A percentile compares a stretch with the other conserved stretches of the same genome.
Evolutionary conservation across 2,329 filamentous ascomycete species (phyloP).

Genomic region (Penicillium verrucosum): DNA sequence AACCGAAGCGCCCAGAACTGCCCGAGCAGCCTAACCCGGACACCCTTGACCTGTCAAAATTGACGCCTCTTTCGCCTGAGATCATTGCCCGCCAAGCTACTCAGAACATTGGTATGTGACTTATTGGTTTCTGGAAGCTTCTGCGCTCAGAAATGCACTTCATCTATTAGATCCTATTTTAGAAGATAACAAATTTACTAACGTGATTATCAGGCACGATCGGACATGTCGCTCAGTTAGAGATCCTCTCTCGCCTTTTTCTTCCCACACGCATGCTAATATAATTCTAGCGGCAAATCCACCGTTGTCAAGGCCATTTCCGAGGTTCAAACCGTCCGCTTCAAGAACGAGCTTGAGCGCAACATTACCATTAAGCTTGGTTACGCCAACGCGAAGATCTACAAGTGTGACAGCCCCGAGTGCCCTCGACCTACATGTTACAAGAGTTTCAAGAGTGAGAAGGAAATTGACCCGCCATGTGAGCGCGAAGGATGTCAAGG

Average conservation of each 20-base stretch:
- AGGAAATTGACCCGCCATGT: slow-evolving; percentile 94
- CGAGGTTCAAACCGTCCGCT: slow-evolving; percentile 95
- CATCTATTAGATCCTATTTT: not conserved
- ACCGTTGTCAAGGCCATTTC: slow-evolving; percentile 99
- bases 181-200: not conserved
- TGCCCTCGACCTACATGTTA: slow-evolving; percentile 95
- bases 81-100: slow-evolving; percentile 98
- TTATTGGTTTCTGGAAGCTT: not conserved
- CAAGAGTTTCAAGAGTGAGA: slow-evolving; percentile 96
- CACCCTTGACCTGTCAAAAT: slow-evolving; percentile 74
- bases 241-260: not conserved
- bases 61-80: slow-evolving; percentile 86
- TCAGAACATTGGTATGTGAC: slow-evolving; percentile 82
- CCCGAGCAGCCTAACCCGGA: slow-evolving; percentile 92
- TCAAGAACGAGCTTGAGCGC: slow-evolving; percentile 99
- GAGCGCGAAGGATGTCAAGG: slow-evolving; percentile 89
- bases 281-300: slow-evolving; percentile 67
- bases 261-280: not conserved
- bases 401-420: slow-evolving; percentile 90
- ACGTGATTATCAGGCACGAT: slow-evolving; percentile 54
- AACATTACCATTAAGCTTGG: slow-evolving; percentile 99
- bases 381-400: slow-evolving; percentile 99
- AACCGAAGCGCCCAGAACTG: slow-evolving; percentile 61
- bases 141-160: not conserved
- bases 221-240: slow-evolving; percentile 82